Conservation (phyloP, 208 protist species). For the Trypanosoma conorhini region DNA sequence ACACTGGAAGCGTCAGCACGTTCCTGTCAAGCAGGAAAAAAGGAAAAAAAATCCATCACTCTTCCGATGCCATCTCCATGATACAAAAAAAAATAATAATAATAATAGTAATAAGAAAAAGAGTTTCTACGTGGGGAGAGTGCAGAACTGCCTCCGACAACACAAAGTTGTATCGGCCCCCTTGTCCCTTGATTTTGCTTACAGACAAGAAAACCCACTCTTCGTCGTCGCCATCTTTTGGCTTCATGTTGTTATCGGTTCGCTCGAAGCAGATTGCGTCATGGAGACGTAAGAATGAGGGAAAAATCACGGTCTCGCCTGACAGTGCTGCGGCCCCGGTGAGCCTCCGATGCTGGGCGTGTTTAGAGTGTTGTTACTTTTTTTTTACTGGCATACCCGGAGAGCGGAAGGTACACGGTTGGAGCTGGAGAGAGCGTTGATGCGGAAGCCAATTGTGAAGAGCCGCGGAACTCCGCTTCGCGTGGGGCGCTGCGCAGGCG, state of each 20-base stretch:
- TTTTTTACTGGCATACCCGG: background rate
- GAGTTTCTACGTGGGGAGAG: background rate
- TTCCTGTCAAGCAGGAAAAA: background rate
- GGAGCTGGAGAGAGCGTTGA: background rate
- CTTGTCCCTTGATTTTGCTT: background rate
- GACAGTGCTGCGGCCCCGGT: background rate
- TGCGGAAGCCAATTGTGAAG: conserved; percentile 1
- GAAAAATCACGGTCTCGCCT: conserved; percentile 9
- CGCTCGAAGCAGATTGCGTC: background rate
- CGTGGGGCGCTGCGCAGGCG: background rate
- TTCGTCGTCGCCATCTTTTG: background rate
- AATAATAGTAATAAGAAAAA: conserved; percentile 9
- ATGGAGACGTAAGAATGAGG: conserved; percentile 5
- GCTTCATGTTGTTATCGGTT: background rate
- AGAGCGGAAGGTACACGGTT: conserved; percentile 6
- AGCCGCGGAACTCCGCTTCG: background rate
- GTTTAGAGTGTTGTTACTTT: conserved; percentile 2
- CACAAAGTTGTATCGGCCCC: background rate
- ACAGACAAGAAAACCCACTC: background rate
- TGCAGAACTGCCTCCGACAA: background rate
- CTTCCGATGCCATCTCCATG: background rate
- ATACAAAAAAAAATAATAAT: background rate
- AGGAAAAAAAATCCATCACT: background rate
- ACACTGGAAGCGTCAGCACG: background rate
- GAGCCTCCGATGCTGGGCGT: background rate